Percentiles rank a stretch among this genome's conserved stretches.
These are phyloP conservation scores for Aureobasidium musti DNA, from an alignment of 2,329 filamentous ascomycete genomes.

Conservation along the genomic window DNA sequence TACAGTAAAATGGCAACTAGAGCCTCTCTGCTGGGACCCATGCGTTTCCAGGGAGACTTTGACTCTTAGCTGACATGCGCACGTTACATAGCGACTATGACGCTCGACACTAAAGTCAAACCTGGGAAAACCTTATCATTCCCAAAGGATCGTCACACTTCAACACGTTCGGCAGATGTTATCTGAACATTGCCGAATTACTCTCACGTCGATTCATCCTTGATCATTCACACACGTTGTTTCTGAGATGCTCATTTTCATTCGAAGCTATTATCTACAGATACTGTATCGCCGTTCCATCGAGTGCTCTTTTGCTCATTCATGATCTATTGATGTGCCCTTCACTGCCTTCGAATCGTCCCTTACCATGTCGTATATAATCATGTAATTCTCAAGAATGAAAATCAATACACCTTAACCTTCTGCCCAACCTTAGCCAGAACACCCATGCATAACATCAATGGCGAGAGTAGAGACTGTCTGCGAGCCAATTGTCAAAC, in stretches of 20 bases:
- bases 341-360: too few species aligned
- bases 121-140: background rate
- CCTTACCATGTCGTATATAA: background rate
- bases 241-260: conserved; percentile 6
- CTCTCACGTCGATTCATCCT: background rate
- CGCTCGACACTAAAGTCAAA: background rate
- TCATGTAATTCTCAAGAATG: background rate
- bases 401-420: background rate
- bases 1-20: background rate
- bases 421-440: background rate
- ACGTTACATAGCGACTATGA: background rate
- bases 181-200: background rate
- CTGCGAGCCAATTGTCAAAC: conserved; percentile 36
- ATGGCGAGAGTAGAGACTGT: conserved; percentile 31
- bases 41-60: conserved; percentile 5
- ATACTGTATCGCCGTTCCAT: background rate
- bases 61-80: background rate
- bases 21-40: background rate
- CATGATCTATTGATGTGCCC: background rate
- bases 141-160: background rate
- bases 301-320: background rate
- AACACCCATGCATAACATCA: background rate
- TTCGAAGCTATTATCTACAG: background rate
- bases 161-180: background rate
- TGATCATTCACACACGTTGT: background rate